These are phyloP conservation scores for Polychaeton citri DNA, from an alignment of 2,329 filamentous ascomycete species.

Conservation along the genomic window DNA sequence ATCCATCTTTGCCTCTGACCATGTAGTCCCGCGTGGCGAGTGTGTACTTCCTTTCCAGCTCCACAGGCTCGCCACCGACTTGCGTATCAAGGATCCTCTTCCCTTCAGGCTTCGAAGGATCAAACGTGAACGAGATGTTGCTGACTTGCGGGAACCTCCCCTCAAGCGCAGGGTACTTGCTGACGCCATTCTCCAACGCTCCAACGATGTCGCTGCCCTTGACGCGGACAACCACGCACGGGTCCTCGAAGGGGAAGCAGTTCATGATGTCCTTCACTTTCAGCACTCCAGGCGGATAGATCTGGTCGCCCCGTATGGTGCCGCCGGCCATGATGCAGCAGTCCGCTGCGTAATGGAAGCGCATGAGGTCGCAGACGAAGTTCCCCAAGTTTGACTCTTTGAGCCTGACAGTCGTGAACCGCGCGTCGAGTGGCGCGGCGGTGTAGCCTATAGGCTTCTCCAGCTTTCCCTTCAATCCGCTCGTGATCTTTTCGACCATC, in stretches of 20 bases:
- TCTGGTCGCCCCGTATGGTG: slow-evolving; percentile 76
- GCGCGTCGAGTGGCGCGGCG: slow-evolving; percentile 65
- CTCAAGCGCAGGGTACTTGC: slow-evolving; percentile 69
- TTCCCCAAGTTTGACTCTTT: slow-evolving; percentile 77
- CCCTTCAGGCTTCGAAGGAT: slow-evolving; percentile 47
- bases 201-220: slow-evolving; percentile 59
- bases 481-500: slow-evolving; percentile 56
- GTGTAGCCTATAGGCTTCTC: slow-evolving; percentile 78
- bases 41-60: slow-evolving; percentile 51
- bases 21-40: slow-evolving; percentile 80
- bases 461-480: slow-evolving; percentile 60
- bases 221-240: slow-evolving; percentile 63
- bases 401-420: slow-evolving; percentile 68
- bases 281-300: slow-evolving; percentile 70
- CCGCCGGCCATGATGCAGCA: slow-evolving; percentile 75
- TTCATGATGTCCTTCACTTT: slow-evolving; percentile 43
- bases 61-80: slow-evolving; percentile 48
- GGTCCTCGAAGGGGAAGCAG: slow-evolving; percentile 78
- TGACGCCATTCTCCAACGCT: slow-evolving; percentile 76
- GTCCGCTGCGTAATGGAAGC: slow-evolving; percentile 66
- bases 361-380: slow-evolving; percentile 86
- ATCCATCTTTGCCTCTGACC: slow-evolving; percentile 68
- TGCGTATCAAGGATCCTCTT: slow-evolving; percentile 50
- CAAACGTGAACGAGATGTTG: slow-evolving; percentile 63
- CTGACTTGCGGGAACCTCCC: slow-evolving; percentile 76